These are phyloP conservation scores for Ceratopteris richardii DNA, from an alignment of 75 land plant genomes.

Conservation along the genomic window DNA sequence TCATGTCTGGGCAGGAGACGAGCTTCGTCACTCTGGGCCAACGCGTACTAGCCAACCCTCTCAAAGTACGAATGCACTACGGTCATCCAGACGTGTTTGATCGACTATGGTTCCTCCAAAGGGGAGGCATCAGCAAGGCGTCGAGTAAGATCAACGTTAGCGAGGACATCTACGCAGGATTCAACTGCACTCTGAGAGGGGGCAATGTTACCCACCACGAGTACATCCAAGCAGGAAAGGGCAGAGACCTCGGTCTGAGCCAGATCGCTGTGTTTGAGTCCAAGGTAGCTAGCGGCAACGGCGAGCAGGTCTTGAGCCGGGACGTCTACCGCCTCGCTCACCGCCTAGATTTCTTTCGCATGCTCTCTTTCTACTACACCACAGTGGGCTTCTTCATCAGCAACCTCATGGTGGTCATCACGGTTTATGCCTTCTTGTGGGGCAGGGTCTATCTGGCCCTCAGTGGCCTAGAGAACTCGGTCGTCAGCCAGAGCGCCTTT, in stretches of 20 bases:
- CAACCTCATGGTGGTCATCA: slow-evolving; percentile 75
- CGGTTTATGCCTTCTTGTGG: slow-evolving; percentile 87
- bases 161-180: slow-evolving; percentile 93
- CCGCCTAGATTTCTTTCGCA: slow-evolving; percentile 77
- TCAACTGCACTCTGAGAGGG: slow-evolving; percentile 69
- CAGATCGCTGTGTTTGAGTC: slow-evolving; percentile 90
- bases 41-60: slow-evolving; percentile 81
- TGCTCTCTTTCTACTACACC: slow-evolving; percentile 84
- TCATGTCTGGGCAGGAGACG: slow-evolving; percentile 95
- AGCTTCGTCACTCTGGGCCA: slow-evolving; percentile 96
- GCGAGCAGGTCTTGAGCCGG: slow-evolving; percentile 78
- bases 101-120: slow-evolving; percentile 67
- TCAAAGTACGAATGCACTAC: slow-evolving; percentile 90
- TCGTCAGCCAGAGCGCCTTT: slow-evolving; percentile 16
- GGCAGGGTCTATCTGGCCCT: slow-evolving; percentile 78
- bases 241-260: slow-evolving; percentile 87
- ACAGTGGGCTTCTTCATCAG: slow-evolving; percentile 82
- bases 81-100: slow-evolving; percentile 98
- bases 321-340: slow-evolving; percentile 90
- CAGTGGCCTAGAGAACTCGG: slow-evolving; percentile 63
- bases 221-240: slow-evolving; percentile 91
- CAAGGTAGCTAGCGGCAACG: slow-evolving; percentile 90
- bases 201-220: slow-evolving; percentile 94
- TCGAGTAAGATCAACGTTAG: slow-evolving; percentile 85
- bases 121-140: slow-evolving; percentile 92